Percentiles rank a stretch among this genome's conserved stretches.
Conservation (phyloP, 306 rosid genomes). For the Oxytropis ochrocephala region DNA sequence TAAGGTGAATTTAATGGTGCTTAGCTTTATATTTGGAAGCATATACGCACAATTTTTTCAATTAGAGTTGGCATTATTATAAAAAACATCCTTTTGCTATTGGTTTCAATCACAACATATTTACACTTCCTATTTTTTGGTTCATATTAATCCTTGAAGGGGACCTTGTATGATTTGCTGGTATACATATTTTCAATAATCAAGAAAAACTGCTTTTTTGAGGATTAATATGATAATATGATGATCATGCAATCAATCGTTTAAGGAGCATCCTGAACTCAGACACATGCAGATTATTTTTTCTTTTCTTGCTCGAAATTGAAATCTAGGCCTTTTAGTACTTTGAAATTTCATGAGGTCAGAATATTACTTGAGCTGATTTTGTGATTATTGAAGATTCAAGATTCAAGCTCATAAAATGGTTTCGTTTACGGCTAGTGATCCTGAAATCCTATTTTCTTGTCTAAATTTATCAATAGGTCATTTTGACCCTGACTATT, state of each 20-base stretch:
- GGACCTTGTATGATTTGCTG: neutral
- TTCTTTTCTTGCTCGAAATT: neutral
- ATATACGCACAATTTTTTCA: neutral
- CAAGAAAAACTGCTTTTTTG: slow-evolving; percentile 1
- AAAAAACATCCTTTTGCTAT: neutral
- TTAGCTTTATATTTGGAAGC: neutral
- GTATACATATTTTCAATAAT: neutral
- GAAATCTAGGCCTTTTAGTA: too few species aligned
- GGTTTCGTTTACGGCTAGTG: too few species aligned
- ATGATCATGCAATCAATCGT: neutral
- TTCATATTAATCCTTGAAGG: neutral
- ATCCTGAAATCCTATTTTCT: too few species aligned
- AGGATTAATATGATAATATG: neutral
- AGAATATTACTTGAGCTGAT: too few species aligned
- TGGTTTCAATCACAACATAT: neutral
- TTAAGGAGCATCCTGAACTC: neutral
- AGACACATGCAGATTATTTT: neutral
- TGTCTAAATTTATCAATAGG: too few species aligned
- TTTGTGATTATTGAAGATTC: too few species aligned
- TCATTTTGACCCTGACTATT: too few species aligned
- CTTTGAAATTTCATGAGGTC: too few species aligned
- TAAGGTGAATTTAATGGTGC: neutral
- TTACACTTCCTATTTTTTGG: neutral
- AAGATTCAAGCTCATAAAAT: too few species aligned
- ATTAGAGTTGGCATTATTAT: neutral